Conservation (phyloP, 495 filamentous ascomycete species). For the Antarctomyces pellizariae region DNA sequence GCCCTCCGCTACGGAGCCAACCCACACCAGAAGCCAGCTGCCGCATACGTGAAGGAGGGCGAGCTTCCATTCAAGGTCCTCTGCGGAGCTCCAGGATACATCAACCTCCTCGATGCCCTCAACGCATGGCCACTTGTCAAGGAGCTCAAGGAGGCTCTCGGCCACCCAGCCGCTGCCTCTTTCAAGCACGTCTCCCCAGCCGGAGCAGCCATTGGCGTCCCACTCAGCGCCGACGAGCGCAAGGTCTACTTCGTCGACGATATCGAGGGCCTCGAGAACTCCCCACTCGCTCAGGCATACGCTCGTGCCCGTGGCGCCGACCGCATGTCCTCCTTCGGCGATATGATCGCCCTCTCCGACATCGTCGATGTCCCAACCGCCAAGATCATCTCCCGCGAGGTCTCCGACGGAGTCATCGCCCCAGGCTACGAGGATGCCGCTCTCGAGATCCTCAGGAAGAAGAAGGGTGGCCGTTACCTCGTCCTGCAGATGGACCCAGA, state of each 20-base stretch:
- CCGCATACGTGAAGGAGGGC: slow-evolving; percentile 48
- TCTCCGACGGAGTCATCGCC: slow-evolving; percentile 90
- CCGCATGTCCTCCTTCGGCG: slow-evolving; percentile 92
- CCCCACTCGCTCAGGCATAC: slow-evolving; percentile 76
- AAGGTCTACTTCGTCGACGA: slow-evolving; percentile 98
- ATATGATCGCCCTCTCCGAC: slow-evolving; percentile 83
- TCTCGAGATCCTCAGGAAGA: slow-evolving; percentile 81
- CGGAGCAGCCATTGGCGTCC: slow-evolving; percentile 79
- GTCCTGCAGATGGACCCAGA: slow-evolving; percentile 82
- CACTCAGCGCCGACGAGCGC: slow-evolving; percentile 63
- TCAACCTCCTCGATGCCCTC: slow-evolving; percentile 88
- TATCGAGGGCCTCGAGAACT: slow-evolving; percentile 66
- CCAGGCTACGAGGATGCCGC: slow-evolving; percentile 66
- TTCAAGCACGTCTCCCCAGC: slow-evolving; percentile 99
- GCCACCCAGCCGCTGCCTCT: slow-evolving; percentile 78
- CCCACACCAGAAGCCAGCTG: slow-evolving; percentile 90
- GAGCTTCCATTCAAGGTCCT: slow-evolving; percentile 89
- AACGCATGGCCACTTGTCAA: slow-evolving; percentile 95
- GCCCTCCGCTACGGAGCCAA: slow-evolving; percentile 86
- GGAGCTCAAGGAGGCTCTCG: slow-evolving; percentile 74
- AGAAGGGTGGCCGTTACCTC: slow-evolving; percentile 94
- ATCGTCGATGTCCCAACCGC: slow-evolving; percentile 75
- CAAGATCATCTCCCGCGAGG: slow-evolving; percentile 91
- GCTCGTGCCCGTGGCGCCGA: slow-evolving; percentile 86
- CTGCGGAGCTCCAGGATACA: slow-evolving; percentile 79